Evolutionary conservation across 352 stramenopile species (phyloP), one percentile per base, ranked within the genome.

Genomic region (Phytophthora chlamydospora): DNA sequence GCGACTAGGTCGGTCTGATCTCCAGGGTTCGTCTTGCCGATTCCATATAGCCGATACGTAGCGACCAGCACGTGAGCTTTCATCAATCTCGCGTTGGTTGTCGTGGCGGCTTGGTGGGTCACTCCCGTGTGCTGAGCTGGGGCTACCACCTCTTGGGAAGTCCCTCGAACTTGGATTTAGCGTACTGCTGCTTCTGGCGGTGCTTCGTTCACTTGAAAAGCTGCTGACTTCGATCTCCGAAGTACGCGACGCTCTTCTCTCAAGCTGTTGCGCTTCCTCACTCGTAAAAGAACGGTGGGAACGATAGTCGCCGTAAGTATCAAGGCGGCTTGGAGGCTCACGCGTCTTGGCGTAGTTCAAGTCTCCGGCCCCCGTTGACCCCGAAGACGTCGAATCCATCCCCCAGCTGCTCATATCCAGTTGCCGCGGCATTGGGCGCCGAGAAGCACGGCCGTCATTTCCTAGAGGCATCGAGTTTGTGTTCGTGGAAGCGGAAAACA

Each of bases 381-480:
- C 29, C 35, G 38, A 55, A 27, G 64, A 36, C n/a, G 67, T 43
- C 2, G 40, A 33, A 29, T 76, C 69, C 27, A 54, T 33, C 12
- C 51, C 66, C 73, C 73, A 87, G 42, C 68, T 55, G 27, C 59
- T 69, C 40, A 83, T 68, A 40, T 89, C 71, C 11, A 89, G 66
- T 52, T 85, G 76, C 17, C 80, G 71, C 10, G 80, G 80, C 34
- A 78, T 44, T 12, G 76, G 80, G 2, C 80, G 69, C 17, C 75
- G 69, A 49, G 76, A 51, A 8, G 62, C 40, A 7, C 58, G 61
- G 6, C 50, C 52, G 21, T 85, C 70, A 32, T 44, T 58, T 63
- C 63, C 41, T 60, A 55, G n/a, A 40, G 63, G 27, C 63, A 72
- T 72, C 36, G 21, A 24, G 21, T 9, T 52, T 8, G 38, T 48